phyloP scores from a whole-genome alignment of 495 filamentous ascomycete species.

The Penicillium samsonianum region DNA sequence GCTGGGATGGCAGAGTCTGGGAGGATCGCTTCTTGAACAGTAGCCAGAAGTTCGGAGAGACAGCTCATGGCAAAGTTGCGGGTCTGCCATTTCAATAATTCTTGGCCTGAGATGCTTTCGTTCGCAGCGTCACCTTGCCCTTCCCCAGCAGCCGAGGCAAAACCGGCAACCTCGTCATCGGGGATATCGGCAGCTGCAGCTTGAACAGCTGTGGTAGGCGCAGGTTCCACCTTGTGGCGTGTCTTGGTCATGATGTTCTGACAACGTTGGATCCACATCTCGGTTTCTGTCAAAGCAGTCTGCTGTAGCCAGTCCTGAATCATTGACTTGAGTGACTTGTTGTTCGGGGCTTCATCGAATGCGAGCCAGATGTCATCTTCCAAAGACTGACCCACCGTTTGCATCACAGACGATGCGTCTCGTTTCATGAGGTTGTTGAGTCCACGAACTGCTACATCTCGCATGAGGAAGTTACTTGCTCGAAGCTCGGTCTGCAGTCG shows the following conservation, averaged over 20 bases:
- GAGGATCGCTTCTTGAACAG: conserved; percentile 71
- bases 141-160: conserved; percentile 69
- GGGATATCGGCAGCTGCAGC: conserved; percentile 70
- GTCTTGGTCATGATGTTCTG: conserved; percentile 89
- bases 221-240: conserved; percentile 56
- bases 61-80: conserved; percentile 92
- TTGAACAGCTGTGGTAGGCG: conserved; percentile 49
- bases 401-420: conserved; percentile 76
- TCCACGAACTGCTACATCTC: conserved; percentile 81
- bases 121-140: conserved; percentile 63
- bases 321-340: conserved; percentile 76
- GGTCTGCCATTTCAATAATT: conserved; percentile 93
- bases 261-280: conserved; percentile 81
- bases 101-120: conserved; percentile 68
- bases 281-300: conserved; percentile 74
- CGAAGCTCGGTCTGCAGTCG: conserved; percentile 75
- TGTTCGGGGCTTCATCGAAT: conserved; percentile 72
- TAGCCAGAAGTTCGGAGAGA: conserved; percentile 77
- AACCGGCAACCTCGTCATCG: conserved; percentile 96
- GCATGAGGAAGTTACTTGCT: conserved; percentile 63
- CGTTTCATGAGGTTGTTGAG: conserved; percentile 94
- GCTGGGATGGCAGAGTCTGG: conserved; percentile 70
- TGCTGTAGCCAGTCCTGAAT: conserved; percentile 90
- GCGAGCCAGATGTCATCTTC: conserved; percentile 92
- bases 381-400: conserved; percentile 69